A percentile compares a stretch with the other conserved stretches of the same genome.
Conservation (phyloP, 768 basidiomycete species). For the Nevesoporus exiguus region DNA sequence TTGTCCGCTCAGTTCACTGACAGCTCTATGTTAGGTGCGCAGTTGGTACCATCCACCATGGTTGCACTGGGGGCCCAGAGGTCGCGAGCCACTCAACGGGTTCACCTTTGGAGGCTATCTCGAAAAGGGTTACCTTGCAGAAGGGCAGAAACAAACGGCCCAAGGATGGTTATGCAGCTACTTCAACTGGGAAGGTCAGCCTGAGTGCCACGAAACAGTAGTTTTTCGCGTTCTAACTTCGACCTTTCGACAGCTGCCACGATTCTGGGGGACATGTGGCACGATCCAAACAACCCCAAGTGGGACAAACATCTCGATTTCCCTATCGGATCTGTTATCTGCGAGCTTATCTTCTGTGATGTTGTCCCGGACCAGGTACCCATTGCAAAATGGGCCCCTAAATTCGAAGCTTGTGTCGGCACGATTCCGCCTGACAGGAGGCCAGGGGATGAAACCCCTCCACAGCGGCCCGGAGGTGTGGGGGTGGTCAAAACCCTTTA, state of each 20-base stretch:
- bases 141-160: background rate
- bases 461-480: background rate
- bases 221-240: background rate
- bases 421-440: background rate
- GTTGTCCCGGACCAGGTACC: background rate
- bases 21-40: background rate
- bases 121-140: background rate
- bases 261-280: conserved; percentile 1
- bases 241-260: conserved; percentile 1
- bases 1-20: background rate
- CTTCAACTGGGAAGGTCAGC: conserved; percentile 6
- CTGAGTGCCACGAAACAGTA: background rate
- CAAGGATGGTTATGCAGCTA: conserved; percentile 1
- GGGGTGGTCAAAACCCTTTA: background rate
- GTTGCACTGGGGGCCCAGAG: background rate
- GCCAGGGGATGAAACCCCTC: background rate
- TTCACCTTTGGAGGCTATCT: background rate
- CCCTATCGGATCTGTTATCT: background rate
- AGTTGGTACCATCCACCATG: background rate
- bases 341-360: conserved; percentile 3
- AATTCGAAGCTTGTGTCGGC: background rate
- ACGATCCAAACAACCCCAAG: background rate
- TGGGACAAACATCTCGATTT: background rate
- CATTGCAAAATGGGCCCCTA: background rate
- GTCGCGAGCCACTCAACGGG: conserved; percentile 3